Conservation (phyloP, 2,329 filamentous ascomycete genomes). For the Phoma herbarum region DNA sequence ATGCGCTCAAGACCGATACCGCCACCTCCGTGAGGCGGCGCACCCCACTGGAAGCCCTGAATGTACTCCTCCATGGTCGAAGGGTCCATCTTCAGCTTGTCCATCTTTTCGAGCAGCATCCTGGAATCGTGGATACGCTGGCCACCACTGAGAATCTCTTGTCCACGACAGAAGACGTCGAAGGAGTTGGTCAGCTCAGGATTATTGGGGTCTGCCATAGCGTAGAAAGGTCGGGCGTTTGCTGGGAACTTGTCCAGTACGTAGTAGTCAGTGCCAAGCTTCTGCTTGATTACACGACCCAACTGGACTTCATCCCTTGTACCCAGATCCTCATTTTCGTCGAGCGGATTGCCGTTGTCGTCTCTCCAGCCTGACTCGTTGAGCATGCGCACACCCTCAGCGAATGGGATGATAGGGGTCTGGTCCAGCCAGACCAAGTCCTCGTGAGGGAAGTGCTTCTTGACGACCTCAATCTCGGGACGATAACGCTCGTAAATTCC, state of each 20-base stretch:
- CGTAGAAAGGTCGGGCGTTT: slow-evolving; percentile 87
- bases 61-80: slow-evolving; percentile 91
- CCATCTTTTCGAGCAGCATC: slow-evolving; percentile 80
- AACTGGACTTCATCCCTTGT: slow-evolving; percentile 88
- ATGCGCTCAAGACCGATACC: slow-evolving; percentile 91
- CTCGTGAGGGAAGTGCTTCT: slow-evolving; percentile 83
- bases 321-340: slow-evolving; percentile 79
- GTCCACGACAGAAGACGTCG: slow-evolving; percentile 91
- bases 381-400: slow-evolving; percentile 80
- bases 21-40: slow-evolving; percentile 87
- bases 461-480: slow-evolving; percentile 79
- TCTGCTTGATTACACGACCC: slow-evolving; percentile 83
- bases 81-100: slow-evolving; percentile 76
- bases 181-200: slow-evolving; percentile 85
- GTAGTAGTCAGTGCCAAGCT: slow-evolving; percentile 90
- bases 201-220: slow-evolving; percentile 81
- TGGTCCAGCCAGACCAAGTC: slow-evolving; percentile 88
- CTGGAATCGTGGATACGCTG: slow-evolving; percentile 88
- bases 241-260: slow-evolving; percentile 92
- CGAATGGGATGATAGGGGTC: slow-evolving; percentile 82
- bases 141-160: slow-evolving; percentile 91
- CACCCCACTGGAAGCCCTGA: slow-evolving; percentile 85
- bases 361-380: slow-evolving; percentile 79
- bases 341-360: slow-evolving; percentile 76
- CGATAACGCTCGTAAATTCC: slow-evolving; percentile 74